phyloP scores from a whole-genome alignment of 306 rosid genomes.

The Cajanus cajan region DNA sequence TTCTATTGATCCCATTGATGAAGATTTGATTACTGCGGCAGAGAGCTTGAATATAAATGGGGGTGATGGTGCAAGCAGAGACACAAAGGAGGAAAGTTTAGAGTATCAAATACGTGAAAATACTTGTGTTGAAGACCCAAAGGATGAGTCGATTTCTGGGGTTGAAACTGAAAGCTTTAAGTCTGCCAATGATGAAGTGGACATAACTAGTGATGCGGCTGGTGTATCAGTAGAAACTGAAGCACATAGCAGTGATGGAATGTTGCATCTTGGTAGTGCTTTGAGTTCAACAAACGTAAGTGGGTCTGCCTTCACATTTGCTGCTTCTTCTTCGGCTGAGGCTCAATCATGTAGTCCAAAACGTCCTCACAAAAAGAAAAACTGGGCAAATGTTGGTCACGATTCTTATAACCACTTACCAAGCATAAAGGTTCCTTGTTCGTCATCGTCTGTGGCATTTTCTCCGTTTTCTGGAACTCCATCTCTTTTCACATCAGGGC shows the following conservation, averaged over 20 bases:
- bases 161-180: conserved; percentile 84
- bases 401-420: conserved; percentile 49
- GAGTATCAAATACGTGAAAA: conserved; percentile 29
- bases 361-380: conserved; percentile 59
- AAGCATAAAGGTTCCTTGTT: conserved; percentile 56
- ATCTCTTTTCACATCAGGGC: conserved; percentile 45
- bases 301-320: conserved; percentile 70
- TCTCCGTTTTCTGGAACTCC: conserved; percentile 57
- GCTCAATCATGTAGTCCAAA: conserved; percentile 56
- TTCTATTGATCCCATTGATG: conserved; percentile 53
- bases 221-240: conserved; percentile 49
- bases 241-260: conserved; percentile 40
- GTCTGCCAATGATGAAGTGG: conserved; percentile 73
- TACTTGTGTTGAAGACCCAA: conserved; percentile 41
- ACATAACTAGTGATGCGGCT: conserved; percentile 42
- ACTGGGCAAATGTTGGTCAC: conserved; percentile 53
- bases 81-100: conserved; percentile 34
- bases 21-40: conserved; percentile 61
- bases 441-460: conserved; percentile 56
- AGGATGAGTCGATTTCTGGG: conserved; percentile 61
- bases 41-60: conserved; percentile 48
- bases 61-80: conserved; percentile 31
- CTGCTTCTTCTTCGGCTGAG: conserved; percentile 69
- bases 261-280: conserved; percentile 42
- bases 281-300: conserved; percentile 36